Conservation (phyloP, 2,329 filamentous ascomycete genomes). For the Curvularia lunata region DNA sequence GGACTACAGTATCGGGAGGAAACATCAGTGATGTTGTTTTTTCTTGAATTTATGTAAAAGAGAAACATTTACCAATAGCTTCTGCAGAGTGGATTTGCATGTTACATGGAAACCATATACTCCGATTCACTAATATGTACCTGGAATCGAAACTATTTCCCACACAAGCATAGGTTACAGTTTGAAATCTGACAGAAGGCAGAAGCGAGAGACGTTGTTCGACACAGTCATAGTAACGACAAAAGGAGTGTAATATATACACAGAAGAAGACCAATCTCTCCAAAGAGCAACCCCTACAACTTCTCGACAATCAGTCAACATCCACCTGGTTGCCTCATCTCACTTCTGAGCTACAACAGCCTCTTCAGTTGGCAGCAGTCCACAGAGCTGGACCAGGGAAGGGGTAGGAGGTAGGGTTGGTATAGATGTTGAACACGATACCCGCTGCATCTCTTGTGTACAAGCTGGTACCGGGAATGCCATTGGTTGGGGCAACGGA, state of each 20-base stretch:
- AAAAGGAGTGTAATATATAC: not conserved
- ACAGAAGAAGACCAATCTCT: not conserved
- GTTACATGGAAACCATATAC: not conserved
- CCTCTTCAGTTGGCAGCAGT: slow-evolving; percentile 39
- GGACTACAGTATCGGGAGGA: not conserved
- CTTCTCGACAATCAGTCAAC: not conserved
- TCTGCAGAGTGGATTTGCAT: not conserved
- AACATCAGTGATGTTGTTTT: no score
- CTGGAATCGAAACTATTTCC: not conserved
- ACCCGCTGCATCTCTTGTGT: slow-evolving; percentile 52
- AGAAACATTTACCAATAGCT: not conserved
- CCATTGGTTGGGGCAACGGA: slow-evolving; percentile 46
- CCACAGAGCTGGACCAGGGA: slow-evolving; percentile 48
- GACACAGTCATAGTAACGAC: not conserved
- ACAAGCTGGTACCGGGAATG: slow-evolving; percentile 50
- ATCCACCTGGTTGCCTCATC: not conserved
- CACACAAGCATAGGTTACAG: not conserved
- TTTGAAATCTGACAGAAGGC: not conserved
- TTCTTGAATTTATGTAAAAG: not conserved
- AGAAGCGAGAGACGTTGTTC: not conserved
- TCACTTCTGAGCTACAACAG: not conserved
- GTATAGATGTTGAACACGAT: slow-evolving; percentile 52
- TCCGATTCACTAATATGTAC: not conserved
- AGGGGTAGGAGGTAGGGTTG: slow-evolving; percentile 41
- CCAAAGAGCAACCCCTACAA: not conserved